phyloP scores from a whole-genome alignment of 2,329 filamentous ascomycete genomes.

The Microascus cirrosus region DNA sequence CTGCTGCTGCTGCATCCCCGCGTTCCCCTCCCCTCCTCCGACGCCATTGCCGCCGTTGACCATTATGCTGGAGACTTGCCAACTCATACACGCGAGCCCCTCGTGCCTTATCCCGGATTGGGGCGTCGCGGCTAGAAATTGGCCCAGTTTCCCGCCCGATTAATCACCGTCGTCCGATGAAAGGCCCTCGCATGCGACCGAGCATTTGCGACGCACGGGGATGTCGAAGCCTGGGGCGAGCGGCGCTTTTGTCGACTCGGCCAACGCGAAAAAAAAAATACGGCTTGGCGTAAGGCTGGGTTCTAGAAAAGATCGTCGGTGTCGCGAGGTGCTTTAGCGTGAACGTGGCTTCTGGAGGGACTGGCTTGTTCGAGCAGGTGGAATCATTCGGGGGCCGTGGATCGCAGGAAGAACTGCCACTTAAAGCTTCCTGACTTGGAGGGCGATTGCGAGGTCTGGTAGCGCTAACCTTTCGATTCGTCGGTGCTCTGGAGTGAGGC shows the following conservation, averaged over 20 bases:
- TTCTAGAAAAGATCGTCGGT: not conserved
- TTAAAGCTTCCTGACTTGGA: not conserved
- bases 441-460: not conserved
- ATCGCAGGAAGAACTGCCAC: not conserved
- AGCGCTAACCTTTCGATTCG: not conserved
- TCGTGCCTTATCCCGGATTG: not conserved
- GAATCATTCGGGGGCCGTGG: not conserved
- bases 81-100: conserved; percentile 16
- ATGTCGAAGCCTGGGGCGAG: not conserved
- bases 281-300: not conserved
- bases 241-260: too few relatives aligned
- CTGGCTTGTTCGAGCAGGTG: not conserved
- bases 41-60: conserved; percentile 24
- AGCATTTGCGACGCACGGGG: not conserved
- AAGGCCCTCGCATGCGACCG: not conserved
- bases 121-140: not conserved
- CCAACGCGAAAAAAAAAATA: too few relatives aligned
- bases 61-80: conserved; percentile 25
- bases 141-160: conserved; percentile 14
- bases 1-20: conserved; percentile 6
- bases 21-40: conserved; percentile 10
- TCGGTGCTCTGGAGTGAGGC: not conserved
- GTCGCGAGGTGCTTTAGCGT: not conserved
- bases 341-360: not conserved
- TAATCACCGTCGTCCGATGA: conserved; percentile 32